Conservation (phyloP, 306 rosid species). For the Luffa acutangula region DNA sequence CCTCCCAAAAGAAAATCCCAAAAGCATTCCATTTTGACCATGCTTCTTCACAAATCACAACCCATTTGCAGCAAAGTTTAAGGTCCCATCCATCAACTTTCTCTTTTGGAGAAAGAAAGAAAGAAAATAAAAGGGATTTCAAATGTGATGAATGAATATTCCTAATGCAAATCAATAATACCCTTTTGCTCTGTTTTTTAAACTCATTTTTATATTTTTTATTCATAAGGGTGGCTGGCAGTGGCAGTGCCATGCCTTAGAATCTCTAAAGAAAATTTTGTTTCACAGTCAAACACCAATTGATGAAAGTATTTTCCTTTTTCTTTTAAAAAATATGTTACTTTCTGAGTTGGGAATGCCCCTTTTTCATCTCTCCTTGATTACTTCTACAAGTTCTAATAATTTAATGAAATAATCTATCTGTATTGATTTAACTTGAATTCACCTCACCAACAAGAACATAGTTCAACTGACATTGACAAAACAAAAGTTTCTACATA, state of each 20-base stretch:
- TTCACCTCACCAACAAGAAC: no score
- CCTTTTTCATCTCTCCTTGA: neutral
- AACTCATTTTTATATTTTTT: neutral
- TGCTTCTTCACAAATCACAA: neutral
- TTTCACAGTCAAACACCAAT: neutral
- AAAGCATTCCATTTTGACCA: neutral
- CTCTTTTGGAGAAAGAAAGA: neutral
- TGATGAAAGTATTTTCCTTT: neutral
- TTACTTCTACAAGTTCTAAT: neutral
- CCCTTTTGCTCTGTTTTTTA: neutral
- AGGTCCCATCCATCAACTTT: neutral
- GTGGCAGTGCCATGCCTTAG: neutral
- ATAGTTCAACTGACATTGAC: no score
- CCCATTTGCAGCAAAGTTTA: conserved; percentile 3
- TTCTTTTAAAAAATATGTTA: neutral
- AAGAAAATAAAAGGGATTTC: neutral
- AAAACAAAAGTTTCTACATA: no score
- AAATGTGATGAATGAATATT: neutral
- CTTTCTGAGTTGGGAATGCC: neutral
- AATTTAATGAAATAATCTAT: no score
- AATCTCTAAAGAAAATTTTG: neutral
- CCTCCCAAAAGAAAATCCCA: neutral
- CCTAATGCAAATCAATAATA: neutral
- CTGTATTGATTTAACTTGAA: neutral
- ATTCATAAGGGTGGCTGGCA: neutral